Evolutionary conservation across 83 land plant genomes (phyloP).

Genomic region (Larix sibirica): DNA sequence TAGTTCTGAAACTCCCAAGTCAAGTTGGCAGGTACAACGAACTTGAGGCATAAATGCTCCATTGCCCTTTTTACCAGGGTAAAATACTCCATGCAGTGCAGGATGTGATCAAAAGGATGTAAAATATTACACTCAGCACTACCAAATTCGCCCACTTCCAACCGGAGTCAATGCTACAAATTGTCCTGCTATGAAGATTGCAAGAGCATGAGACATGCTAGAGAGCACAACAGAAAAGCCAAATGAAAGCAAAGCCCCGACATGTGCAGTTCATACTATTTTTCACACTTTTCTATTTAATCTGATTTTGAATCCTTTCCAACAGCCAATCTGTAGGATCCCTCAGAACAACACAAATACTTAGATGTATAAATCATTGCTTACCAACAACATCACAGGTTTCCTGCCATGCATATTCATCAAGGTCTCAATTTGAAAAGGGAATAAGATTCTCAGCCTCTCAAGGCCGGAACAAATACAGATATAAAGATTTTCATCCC

Average conservation of each 20-base stretch:
- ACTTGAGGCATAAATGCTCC: background rate
- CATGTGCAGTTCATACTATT: background rate
- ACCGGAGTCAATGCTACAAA: background rate
- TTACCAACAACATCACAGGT: slow-evolving; percentile 2
- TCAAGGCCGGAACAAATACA: background rate
- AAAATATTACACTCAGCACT: background rate
- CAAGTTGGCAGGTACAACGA: background rate
- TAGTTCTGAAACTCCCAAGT: slow-evolving; percentile 3
- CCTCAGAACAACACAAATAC: background rate
- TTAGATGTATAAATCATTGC: background rate
- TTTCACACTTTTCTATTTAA: background rate
- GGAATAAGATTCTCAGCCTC: background rate
- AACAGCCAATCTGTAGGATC: background rate
- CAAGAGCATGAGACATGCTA: slow-evolving; percentile 8
- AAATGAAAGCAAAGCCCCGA: slow-evolving; percentile 14
- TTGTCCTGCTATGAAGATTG: slow-evolving; percentile 1
- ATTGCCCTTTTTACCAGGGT: background rate
- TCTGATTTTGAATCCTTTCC: background rate
- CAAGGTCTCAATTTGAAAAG: background rate
- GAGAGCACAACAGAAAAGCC: background rate
- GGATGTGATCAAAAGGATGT: background rate
- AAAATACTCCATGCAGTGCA: background rate
- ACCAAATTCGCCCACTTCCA: slow-evolving; percentile 9
- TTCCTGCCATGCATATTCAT: slow-evolving; percentile 10
- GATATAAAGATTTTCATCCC: background rate